Evolutionary conservation across 2,329 filamentous ascomycete genomes (phyloP).

Genomic region (Aspergillus pseudonomiae): DNA sequence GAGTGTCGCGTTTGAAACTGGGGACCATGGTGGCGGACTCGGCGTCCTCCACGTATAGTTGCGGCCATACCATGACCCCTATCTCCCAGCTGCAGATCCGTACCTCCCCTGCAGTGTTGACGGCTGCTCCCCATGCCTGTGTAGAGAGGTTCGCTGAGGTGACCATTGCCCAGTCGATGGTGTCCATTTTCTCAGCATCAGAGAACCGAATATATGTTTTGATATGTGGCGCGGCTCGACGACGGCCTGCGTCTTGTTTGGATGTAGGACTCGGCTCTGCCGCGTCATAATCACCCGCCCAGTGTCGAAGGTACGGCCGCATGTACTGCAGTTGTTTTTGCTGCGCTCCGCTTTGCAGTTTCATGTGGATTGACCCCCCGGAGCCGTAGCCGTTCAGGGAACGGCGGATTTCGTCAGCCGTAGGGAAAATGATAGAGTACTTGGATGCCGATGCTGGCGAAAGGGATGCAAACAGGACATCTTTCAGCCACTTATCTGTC

Average conservation of each 20-base stretch:
- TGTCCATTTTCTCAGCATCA: conserved; percentile 37
- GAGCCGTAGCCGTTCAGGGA: conserved; percentile 78
- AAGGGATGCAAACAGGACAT: conserved; percentile 60
- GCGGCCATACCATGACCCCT: conserved; percentile 82
- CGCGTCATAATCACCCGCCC: conserved; percentile 63
- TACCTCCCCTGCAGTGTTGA: conserved; percentile 61
- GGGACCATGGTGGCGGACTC: conserved; percentile 63
- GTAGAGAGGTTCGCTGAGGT: conserved; percentile 92
- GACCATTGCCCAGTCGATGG: conserved; percentile 80
- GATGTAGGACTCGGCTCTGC: neutral
- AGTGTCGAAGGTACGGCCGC: conserved; percentile 71
- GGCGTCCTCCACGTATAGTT: conserved; percentile 42
- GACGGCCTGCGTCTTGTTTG: conserved; percentile 60
- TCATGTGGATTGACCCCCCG: conserved; percentile 80
- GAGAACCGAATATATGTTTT: conserved; percentile 80
- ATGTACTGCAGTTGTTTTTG: conserved; percentile 74
- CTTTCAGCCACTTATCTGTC: conserved; percentile 71
- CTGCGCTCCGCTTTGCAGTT: conserved; percentile 70
- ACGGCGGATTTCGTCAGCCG: conserved; percentile 72
- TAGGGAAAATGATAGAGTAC: conserved; percentile 79
- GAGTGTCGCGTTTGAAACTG: conserved; percentile 65
- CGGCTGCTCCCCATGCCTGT: conserved; percentile 80
- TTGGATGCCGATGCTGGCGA: conserved; percentile 39
- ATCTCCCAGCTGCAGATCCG: conserved; percentile 81
- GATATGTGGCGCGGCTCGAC: conserved; percentile 79